A percentile compares a stretch with the other conserved stretches of the same genome.
These are phyloP conservation scores for Pouteria campechiana DNA, from an alignment of 179 eudicot genomes.

Conservation along the genomic window DNA sequence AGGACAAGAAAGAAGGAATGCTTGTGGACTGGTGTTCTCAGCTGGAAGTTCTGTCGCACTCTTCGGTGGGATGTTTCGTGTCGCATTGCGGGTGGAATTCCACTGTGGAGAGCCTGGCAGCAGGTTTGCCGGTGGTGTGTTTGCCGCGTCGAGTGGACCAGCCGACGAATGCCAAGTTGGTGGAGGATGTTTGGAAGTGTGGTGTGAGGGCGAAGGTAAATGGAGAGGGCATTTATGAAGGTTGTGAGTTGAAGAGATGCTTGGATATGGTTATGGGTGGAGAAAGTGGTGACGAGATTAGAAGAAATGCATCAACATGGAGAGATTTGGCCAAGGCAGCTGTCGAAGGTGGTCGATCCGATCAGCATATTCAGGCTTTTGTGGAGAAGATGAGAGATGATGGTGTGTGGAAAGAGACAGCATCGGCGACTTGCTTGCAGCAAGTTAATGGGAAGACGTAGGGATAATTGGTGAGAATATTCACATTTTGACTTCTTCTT, in stretches of 20 bases:
- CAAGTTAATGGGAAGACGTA: too few species aligned
- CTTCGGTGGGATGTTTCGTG: constrained; percentile 5
- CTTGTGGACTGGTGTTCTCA: constrained; percentile 7
- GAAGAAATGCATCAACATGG: constrained; percentile 7
- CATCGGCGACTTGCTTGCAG: too few species aligned
- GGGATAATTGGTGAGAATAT: too few species aligned
- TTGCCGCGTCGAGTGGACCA: constrained; percentile 5
- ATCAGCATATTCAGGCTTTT: background rate
- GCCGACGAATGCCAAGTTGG: constrained; percentile 1
- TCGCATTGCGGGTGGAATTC: constrained; percentile 10
- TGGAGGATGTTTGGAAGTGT: constrained; percentile 5
- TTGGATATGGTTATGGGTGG: constrained; percentile 4
- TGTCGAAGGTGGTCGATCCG: constrained; percentile 7
- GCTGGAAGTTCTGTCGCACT: constrained; percentile 6
- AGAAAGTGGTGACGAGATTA: constrained; percentile 4
- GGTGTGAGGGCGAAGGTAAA: constrained; percentile 1
- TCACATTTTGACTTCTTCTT: too few species aligned
- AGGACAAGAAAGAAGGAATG: constrained; percentile 3
- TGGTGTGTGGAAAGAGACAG: too few species aligned
- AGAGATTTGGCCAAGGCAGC: constrained; percentile 7
- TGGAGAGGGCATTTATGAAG: background rate
- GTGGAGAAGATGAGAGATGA: too few species aligned
- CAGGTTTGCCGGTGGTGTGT: constrained; percentile 4
- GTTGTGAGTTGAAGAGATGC: constrained; percentile 2
- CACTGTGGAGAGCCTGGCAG: constrained; percentile 1